A percentile compares a stretch with the other conserved stretches of the same genome.
Evolutionary conservation across 202 grass and related monocot genomes (phyloP).

Genomic region (Panicum virgatum): DNA sequence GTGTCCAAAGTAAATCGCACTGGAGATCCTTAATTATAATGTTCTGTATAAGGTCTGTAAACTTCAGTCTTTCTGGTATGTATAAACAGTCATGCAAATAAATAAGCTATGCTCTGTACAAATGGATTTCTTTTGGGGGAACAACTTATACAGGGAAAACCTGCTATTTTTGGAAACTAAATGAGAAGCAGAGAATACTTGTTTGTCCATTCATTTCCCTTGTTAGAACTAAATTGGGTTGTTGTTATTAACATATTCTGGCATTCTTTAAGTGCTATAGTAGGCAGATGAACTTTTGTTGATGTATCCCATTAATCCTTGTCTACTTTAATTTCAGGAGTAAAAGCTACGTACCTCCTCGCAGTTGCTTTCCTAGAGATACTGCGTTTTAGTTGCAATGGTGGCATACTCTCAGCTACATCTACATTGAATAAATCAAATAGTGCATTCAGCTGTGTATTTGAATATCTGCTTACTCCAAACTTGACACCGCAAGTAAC

Average conservation of each 20-base stretch:
- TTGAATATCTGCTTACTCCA: conserved; percentile 96
- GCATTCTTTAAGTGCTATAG: conserved; percentile 33
- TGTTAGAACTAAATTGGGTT: conserved; percentile 19
- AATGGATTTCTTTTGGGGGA: background rate
- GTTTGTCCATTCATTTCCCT: conserved; percentile 9
- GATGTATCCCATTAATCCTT: conserved; percentile 29
- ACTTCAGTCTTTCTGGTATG: background rate
- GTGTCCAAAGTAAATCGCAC: conserved; percentile 1
- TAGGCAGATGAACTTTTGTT: conserved; percentile 7
- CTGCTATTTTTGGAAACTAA: background rate
- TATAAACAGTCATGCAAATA: background rate
- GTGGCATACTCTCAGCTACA: conserved; percentile 68
- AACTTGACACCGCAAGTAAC: conserved; percentile 85
- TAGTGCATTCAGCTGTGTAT: conserved; percentile 91
- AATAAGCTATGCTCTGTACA: background rate
- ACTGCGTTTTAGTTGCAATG: conserved; percentile 90
- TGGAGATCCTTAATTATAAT: conserved; percentile 11
- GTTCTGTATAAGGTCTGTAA: conserved; percentile 2
- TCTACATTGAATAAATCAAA: conserved; percentile 76
- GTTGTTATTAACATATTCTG: conserved; percentile 11
- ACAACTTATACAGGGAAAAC: background rate
- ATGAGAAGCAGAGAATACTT: background rate
- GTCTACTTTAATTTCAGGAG: conserved; percentile 66
- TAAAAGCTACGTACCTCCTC: conserved; percentile 97
- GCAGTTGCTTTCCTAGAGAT: conserved; percentile 97